Evolutionary conservation across 495 filamentous ascomycete species (phyloP).

Genomic region (Neurospora sp.): DNA sequence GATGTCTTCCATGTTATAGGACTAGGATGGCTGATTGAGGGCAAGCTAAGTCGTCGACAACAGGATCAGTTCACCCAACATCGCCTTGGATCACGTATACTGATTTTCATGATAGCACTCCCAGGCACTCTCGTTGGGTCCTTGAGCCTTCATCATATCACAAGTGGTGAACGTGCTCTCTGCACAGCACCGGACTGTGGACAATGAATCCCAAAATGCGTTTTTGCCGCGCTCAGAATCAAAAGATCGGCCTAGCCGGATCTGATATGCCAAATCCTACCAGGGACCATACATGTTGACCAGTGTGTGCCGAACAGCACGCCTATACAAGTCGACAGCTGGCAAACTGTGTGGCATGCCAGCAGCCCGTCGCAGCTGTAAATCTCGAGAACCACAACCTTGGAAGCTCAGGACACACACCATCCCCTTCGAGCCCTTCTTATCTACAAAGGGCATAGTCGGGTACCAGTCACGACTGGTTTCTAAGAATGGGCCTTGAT

Average conservation of each 20-base stretch:
- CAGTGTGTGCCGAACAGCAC: background rate
- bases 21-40: background rate
- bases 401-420: slow-evolving; percentile 1
- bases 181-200: background rate
- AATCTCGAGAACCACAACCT: slow-evolving; percentile 10
- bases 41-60: background rate
- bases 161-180: background rate
- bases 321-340: background rate
- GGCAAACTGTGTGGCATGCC: background rate
- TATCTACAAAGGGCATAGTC: background rate
- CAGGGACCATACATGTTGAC: background rate
- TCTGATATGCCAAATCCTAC: background rate
- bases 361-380: slow-evolving; percentile 9
- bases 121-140: background rate
- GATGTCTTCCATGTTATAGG: background rate
- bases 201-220: background rate
- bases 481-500: slow-evolving; percentile 11
- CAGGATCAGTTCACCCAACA: background rate
- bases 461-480: slow-evolving; percentile 1
- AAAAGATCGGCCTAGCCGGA: background rate
- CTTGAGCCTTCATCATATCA: background rate
- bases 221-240: background rate
- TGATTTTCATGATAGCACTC: background rate
- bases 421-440: slow-evolving; percentile 1
- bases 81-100: background rate